Conservation (phyloP, 148 eudicot species). For the Gaultheria prostrata region DNA sequence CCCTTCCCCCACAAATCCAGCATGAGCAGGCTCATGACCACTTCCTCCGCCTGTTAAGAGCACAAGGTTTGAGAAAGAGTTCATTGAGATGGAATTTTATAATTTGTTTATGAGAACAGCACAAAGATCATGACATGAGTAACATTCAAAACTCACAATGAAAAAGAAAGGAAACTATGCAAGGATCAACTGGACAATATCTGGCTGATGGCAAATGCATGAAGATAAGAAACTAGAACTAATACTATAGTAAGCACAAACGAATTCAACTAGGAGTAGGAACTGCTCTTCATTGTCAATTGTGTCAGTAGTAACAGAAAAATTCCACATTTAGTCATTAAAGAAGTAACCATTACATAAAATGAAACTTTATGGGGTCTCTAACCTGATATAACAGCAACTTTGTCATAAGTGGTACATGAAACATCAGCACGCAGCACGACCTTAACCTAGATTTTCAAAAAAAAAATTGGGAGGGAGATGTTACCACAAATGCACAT, state of each 20-base stretch:
- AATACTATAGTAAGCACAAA: not conserved
- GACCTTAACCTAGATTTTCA: conserved; percentile 70
- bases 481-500: conserved; percentile 11
- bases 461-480: too few relatives aligned
- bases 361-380: not conserved
- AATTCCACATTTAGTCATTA: not conserved
- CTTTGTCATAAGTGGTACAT: conserved; percentile 65
- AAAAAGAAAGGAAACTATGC: not conserved
- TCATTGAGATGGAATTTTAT: not conserved
- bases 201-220: not conserved
- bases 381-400: conserved; percentile 88
- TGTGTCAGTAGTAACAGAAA: not conserved
- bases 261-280: not conserved
- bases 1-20: conserved; percentile 97
- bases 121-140: not conserved
- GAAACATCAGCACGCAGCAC: conserved; percentile 92
- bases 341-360: not conserved
- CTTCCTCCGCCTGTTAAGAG: conserved; percentile 81
- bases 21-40: conserved; percentile 99
- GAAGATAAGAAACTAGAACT: not conserved
- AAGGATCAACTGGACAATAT: not conserved
- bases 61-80: not conserved
- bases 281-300: not conserved
- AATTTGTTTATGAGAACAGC: not conserved
- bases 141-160: not conserved